These are phyloP conservation scores for Crucibulum laeve DNA, from an alignment of 768 basidiomycete genomes.

Conservation along the genomic window DNA sequence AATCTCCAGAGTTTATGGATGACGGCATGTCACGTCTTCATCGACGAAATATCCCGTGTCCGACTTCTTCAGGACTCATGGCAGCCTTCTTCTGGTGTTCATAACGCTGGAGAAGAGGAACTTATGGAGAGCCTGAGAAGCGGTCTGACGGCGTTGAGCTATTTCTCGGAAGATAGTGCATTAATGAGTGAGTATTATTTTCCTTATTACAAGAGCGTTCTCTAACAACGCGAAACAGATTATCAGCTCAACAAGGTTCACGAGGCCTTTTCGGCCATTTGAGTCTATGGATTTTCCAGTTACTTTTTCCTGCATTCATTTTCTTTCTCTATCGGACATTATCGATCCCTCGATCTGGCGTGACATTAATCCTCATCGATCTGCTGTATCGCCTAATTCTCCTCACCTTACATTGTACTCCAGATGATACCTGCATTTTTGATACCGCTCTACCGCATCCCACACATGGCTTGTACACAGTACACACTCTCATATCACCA, in stretches of 20 bases:
- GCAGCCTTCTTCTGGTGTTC: constrained; percentile 17
- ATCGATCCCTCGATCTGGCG: background rate
- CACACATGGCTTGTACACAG: no score
- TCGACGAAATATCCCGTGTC: constrained; percentile 39
- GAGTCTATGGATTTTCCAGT: no score
- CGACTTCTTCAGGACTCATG: constrained; percentile 27
- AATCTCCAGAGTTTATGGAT: constrained; percentile 39
- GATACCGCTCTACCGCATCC: no score
- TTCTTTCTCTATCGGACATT: background rate
- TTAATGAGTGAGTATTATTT: constrained; percentile 37
- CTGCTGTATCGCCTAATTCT: no score
- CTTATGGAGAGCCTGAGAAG: constrained; percentile 33
- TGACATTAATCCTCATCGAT: background rate
- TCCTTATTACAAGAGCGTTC: background rate
- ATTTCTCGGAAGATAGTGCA: constrained; percentile 39
- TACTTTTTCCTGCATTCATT: background rate
- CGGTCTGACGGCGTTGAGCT: constrained; percentile 34
- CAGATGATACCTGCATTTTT: no score
- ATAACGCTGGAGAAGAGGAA: constrained; percentile 31
- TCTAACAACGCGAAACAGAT: constrained; percentile 19
- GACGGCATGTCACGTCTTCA: constrained; percentile 40
- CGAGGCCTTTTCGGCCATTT: constrained; percentile 38
- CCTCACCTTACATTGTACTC: no score
- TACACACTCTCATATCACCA: no score
- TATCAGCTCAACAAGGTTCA: constrained; percentile 43